Percentiles rank a stretch among this genome's conserved stretches.
These are phyloP conservation scores for Bathelium albidoporum DNA, from an alignment of 495 filamentous ascomycete genomes.

Conservation along the genomic window DNA sequence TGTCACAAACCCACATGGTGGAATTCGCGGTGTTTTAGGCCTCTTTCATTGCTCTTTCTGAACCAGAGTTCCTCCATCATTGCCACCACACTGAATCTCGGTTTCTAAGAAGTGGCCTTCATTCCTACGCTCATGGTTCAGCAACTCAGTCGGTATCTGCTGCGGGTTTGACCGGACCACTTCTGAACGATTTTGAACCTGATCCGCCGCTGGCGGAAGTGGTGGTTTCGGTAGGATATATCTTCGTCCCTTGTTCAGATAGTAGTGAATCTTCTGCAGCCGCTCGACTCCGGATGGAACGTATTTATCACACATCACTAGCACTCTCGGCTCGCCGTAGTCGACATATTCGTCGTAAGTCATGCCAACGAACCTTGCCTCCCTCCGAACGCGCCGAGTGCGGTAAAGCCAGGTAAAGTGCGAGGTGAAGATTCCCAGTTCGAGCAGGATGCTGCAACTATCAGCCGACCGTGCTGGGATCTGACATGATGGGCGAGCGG, in stretches of 20 bases:
- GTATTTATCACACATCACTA: background rate
- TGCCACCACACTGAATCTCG: no score
- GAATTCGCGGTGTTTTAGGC: no score
- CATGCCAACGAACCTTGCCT: conserved; percentile 46
- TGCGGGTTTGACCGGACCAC: no score
- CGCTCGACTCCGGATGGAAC: background rate
- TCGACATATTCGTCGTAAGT: conserved; percentile 55
- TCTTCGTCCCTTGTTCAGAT: background rate
- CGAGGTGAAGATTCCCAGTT: conserved; percentile 58
- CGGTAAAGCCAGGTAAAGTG: conserved; percentile 59
- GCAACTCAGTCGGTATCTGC: background rate
- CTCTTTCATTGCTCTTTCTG: no score
- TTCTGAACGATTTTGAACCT: no score
- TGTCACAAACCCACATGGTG: no score
- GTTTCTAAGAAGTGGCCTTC: no score
- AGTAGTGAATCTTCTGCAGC: background rate
- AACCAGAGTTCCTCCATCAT: no score
- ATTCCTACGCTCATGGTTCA: no score
- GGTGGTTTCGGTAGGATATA: background rate
- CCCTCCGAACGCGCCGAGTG: conserved; percentile 47
- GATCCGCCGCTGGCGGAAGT: background rate
- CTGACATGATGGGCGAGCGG: no score
- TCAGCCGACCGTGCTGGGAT: no score
- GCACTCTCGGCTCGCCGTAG: conserved; percentile 9
- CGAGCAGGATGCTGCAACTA: conserved; percentile 45